Conservation (phyloP, 164 flowering plant genomes). For the Umbellularia californica region DNA sequence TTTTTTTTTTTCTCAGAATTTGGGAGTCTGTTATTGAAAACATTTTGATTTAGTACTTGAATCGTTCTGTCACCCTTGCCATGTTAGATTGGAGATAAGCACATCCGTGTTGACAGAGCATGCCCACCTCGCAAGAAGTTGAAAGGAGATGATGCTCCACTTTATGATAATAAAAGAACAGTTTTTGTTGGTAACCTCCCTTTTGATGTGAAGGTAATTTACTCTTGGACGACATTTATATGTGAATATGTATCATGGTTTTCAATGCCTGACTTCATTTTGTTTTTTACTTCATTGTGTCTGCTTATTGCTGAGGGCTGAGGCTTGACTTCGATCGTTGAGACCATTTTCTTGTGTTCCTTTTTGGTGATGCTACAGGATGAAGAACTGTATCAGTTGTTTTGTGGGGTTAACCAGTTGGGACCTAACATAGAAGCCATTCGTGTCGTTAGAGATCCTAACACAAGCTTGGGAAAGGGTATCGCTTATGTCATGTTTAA, state of each 20-base stretch:
- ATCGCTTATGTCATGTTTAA: constrained; percentile 88
- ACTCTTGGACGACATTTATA: not conserved
- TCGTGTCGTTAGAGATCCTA: constrained; percentile 74
- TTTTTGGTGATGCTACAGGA: constrained; percentile 42
- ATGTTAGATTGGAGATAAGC: constrained; percentile 80
- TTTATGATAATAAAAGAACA: constrained; percentile 83
- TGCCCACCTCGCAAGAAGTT: constrained; percentile 95
- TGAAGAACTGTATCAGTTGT: constrained; percentile 86
- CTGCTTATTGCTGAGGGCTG: not conserved
- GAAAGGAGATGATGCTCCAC: constrained; percentile 58
- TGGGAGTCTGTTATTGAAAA: not conserved
- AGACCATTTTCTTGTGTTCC: not conserved
- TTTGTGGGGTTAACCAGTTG: constrained; percentile 49
- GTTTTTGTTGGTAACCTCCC: constrained; percentile 96
- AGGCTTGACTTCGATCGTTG: not conserved
- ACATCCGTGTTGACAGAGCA: constrained; percentile 89
- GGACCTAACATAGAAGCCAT: constrained; percentile 76
- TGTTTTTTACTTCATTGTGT: not conserved
- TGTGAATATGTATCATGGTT: no score
- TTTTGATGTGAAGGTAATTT: constrained; percentile 84
- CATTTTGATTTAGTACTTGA: not conserved
- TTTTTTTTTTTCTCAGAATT: no score
- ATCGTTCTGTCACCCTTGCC: constrained; percentile 8
- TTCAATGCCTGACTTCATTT: no score
- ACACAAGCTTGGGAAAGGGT: constrained; percentile 77